Conservation (phyloP, 139 green algal species). For the Auxenochlorella pyrenoidosa region DNA sequence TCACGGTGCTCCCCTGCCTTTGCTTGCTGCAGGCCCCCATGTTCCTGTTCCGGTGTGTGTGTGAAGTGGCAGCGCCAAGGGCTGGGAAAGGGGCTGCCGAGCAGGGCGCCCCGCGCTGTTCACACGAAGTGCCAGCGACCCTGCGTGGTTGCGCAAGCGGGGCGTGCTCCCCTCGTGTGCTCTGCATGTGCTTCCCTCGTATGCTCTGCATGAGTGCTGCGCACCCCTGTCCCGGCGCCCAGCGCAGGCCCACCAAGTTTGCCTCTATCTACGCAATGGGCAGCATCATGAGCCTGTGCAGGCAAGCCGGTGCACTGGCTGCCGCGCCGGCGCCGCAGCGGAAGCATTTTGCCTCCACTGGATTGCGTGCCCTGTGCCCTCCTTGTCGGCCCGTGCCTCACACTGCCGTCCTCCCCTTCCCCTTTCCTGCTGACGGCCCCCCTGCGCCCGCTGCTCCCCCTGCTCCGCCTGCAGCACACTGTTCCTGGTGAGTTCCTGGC, state of each 20-base stretch:
- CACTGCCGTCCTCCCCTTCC: neutral
- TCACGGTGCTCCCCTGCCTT: neutral
- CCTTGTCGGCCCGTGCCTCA: neutral
- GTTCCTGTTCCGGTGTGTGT: constrained; percentile 53
- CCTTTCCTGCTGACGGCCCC: neutral
- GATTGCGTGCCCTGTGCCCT: neutral
- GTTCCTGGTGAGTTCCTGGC: constrained; percentile 5
- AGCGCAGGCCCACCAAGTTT: constrained; percentile 47
- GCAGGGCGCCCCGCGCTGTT: no score
- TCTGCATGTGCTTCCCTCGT: no score
- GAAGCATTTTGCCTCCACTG: no score
- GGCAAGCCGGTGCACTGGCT: neutral
- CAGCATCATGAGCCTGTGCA: constrained; percentile 39
- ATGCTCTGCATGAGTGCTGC: no score
- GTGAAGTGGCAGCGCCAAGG: no score
- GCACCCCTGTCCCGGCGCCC: no score
- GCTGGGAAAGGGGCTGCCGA: no score
- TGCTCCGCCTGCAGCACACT: constrained; percentile 22
- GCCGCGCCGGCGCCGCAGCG: neutral
- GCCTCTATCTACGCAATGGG: constrained; percentile 44
- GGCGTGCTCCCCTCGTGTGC: no score
- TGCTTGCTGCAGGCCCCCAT: constrained; percentile 56
- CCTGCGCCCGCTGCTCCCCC: neutral
- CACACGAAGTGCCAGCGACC: no score
- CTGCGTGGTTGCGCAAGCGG: no score